These are phyloP conservation scores for Microbotryum violaceum DNA, from an alignment of 1,284 basidiomycete genomes.

Conservation along the genomic window DNA sequence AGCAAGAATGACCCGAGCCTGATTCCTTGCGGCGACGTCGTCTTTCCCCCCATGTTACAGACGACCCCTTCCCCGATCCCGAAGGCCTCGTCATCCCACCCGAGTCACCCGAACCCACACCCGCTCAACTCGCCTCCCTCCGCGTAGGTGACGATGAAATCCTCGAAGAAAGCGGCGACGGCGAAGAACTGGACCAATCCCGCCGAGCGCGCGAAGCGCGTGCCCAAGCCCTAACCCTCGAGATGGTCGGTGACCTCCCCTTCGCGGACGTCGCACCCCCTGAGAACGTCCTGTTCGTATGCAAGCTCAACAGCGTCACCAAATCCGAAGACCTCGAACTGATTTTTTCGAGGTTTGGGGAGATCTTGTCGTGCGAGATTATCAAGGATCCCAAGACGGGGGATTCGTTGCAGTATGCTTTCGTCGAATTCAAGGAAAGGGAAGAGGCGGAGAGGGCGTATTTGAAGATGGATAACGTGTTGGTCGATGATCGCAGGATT, in stretches of 20 bases:
- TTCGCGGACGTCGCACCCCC: constrained; percentile 97
- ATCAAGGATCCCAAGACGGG: constrained; percentile 93
- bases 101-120: constrained; percentile 56
- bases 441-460: constrained; percentile 95
- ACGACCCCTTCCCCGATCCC: constrained; percentile 92
- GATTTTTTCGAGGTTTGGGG: constrained; percentile 92
- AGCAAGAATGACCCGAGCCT: background rate
- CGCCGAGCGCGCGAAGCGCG: constrained; percentile 76
- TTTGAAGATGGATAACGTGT: constrained; percentile 99
- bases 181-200: constrained; percentile 70
- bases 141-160: constrained; percentile 85
- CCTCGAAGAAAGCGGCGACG: constrained; percentile 44
- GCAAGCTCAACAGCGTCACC: constrained; percentile 95
- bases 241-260: constrained; percentile 98
- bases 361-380: constrained; percentile 93
- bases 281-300: constrained; percentile 97
- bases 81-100: constrained; percentile 62
- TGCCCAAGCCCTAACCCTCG: constrained; percentile 88
- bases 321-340: constrained; percentile 92
- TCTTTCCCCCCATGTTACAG: constrained; percentile 43
- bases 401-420: constrained; percentile 94
- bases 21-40: background rate
- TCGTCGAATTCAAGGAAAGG: constrained; percentile 92
- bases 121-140: constrained; percentile 40
- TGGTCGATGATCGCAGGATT: constrained; percentile 96